These are phyloP conservation scores for Xylaria sp. DNA, from an alignment of 2,329 filamentous ascomycete species.

Conservation along the genomic window DNA sequence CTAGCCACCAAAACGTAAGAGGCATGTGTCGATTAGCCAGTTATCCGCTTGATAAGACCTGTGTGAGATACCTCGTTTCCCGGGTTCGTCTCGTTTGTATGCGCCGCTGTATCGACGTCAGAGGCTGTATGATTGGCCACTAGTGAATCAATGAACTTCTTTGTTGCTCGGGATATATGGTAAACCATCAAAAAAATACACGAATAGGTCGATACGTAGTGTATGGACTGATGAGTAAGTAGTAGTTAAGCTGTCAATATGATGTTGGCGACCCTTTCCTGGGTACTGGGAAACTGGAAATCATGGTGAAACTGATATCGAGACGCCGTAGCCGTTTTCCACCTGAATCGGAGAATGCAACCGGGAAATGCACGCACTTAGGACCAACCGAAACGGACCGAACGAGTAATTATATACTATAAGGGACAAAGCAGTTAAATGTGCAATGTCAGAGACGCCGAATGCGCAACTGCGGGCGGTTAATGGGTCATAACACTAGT, in stretches of 20 bases:
- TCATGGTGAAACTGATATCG: neutral
- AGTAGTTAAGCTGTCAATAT: neutral
- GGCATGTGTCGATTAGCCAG: neutral
- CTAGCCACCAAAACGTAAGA: neutral
- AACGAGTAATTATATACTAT: neutral
- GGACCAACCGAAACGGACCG: slow-evolving; percentile 6
- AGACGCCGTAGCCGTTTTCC: slow-evolving; percentile 20
- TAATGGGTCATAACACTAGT: slow-evolving; percentile 48
- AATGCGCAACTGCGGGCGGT: slow-evolving; percentile 6
- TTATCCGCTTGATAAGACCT: neutral
- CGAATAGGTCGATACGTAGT: neutral
- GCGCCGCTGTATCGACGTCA: neutral
- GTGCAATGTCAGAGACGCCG: slow-evolving; percentile 7
- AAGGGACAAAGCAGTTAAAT: slow-evolving; percentile 11
- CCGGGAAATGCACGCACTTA: slow-evolving; percentile 32
- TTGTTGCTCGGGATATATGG: neutral
- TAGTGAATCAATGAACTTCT: neutral
- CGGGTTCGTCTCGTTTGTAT: neutral
- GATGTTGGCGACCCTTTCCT: slow-evolving; percentile 6
- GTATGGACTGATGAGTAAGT: slow-evolving; percentile 8
- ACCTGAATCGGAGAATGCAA: slow-evolving; percentile 23
- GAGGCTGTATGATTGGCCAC: neutral
- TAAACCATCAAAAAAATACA: slow-evolving; percentile 12
- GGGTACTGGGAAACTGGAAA: slow-evolving; percentile 9
- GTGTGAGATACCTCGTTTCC: no score